Evolutionary conservation across 306 rosid genomes (phyloP).

Genomic region (Gillenia trifoliata): DNA sequence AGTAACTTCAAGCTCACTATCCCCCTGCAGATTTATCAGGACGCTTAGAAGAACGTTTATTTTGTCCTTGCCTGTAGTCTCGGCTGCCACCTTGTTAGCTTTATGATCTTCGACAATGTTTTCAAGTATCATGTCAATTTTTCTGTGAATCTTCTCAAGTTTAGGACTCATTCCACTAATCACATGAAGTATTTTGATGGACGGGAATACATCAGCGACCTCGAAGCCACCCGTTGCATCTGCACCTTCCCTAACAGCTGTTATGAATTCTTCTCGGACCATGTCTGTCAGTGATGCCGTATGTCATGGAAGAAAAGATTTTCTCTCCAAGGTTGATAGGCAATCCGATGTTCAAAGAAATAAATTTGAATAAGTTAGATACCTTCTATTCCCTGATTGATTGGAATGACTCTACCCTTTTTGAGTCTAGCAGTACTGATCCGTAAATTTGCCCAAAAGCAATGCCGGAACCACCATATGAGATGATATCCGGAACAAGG

Average conservation of each 20-base stretch:
- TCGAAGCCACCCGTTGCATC: constrained; percentile 11
- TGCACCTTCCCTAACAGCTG: neutral
- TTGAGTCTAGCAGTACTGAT: constrained; percentile 28
- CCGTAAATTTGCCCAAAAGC: constrained; percentile 29
- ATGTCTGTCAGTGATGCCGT: constrained; percentile 5
- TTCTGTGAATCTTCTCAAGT: constrained; percentile 14
- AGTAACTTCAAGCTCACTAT: neutral
- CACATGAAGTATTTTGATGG: constrained; percentile 8
- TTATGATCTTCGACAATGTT: constrained; percentile 19
- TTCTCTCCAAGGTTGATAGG: constrained; percentile 11
- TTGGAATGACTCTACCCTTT: constrained; percentile 34
- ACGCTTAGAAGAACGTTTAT: constrained; percentile 11
- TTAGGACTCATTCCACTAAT: constrained; percentile 18
- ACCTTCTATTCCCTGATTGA: constrained; percentile 32
- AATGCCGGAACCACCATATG: constrained; percentile 13
- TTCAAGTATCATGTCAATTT: constrained; percentile 13
- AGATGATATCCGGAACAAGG: constrained; percentile 4
- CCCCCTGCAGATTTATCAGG: constrained; percentile 1
- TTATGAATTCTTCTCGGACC: constrained; percentile 10
- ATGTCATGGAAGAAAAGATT: neutral
- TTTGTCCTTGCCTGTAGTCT: neutral
- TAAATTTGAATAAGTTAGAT: constrained; percentile 14
- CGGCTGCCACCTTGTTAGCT: neutral
- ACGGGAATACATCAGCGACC: constrained; percentile 23
- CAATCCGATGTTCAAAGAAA: constrained; percentile 3